These are phyloP conservation scores for Thermothelomyces thermophilus DNA, from an alignment of 2,329 filamentous ascomycete genomes.

Conservation along the genomic window DNA sequence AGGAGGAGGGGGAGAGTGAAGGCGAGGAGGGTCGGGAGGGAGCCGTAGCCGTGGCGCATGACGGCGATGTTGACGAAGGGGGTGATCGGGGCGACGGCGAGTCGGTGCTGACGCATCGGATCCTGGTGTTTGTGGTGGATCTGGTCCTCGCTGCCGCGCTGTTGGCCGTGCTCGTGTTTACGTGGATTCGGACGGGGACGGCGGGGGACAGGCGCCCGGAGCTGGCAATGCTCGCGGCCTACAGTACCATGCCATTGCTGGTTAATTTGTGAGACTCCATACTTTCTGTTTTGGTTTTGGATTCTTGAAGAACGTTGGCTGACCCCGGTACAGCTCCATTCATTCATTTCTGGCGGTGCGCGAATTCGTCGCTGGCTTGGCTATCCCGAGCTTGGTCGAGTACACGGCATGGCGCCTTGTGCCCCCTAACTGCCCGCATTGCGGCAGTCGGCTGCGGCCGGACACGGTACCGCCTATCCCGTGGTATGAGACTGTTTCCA, in stretches of 20 bases:
- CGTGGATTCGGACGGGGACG: constrained; percentile 30
- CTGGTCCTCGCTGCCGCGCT: constrained; percentile 31
- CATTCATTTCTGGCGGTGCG: constrained; percentile 34
- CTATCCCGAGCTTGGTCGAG: constrained; percentile 34
- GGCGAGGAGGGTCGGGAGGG: background rate
- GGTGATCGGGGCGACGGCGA: background rate
- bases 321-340: constrained; percentile 27
- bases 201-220: constrained; percentile 22
- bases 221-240: constrained; percentile 37
- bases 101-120: constrained; percentile 26
- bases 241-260: constrained; percentile 37
- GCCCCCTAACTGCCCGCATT: constrained; percentile 36
- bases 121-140: constrained; percentile 35
- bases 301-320: background rate
- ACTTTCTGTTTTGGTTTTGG: background rate
- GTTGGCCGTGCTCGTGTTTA: constrained; percentile 37
- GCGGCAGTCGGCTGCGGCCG: constrained; percentile 34
- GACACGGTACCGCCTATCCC: constrained; percentile 32
- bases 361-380: constrained; percentile 36
- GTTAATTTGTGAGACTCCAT: constrained; percentile 35
- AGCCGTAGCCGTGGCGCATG: background rate
- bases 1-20: background rate
- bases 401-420: constrained; percentile 36
- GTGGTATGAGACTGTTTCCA: constrained; percentile 26
- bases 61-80: background rate